These are phyloP conservation scores for Hypoxylon sp. DNA, from an alignment of 2,329 filamentous ascomycete genomes.

Conservation along the genomic window DNA sequence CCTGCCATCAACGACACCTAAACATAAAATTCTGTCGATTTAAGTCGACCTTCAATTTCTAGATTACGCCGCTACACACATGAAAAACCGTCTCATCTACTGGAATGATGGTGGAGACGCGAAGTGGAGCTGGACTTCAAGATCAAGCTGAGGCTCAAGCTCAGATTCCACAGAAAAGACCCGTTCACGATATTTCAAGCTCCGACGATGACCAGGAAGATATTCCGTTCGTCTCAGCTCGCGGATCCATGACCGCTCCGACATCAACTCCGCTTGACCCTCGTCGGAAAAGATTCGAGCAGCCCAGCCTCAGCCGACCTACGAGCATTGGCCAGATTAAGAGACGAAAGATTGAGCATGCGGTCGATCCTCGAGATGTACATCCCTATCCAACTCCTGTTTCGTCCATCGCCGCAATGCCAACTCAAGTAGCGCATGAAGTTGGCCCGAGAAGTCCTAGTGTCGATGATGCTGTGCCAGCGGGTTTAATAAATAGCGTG, in stretches of 20 bases:
- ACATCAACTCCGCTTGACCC: conserved; percentile 15
- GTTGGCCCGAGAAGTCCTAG: conserved; percentile 13
- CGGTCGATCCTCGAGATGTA: conserved; percentile 2
- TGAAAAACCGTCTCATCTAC: conserved; percentile 16
- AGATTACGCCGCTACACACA: not conserved
- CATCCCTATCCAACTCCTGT: conserved; percentile 18
- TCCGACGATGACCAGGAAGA: conserved; percentile 44
- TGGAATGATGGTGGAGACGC: conserved; percentile 35
- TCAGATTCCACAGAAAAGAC: conserved; percentile 6
- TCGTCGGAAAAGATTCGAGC: conserved; percentile 16
- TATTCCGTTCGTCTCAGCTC: conserved; percentile 42
- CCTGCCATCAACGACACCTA: not conserved
- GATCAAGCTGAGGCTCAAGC: conserved; percentile 7
- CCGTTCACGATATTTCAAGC: conserved; percentile 31
- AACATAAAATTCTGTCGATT: not conserved
- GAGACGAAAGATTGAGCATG: conserved; percentile 37
- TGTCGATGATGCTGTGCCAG: conserved; percentile 36
- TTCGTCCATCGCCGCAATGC: conserved; percentile 1
- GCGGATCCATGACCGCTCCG: conserved; percentile 26
- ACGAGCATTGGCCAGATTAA: conserved; percentile 19
- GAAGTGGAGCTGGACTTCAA: conserved; percentile 21
- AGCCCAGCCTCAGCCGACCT: not conserved
- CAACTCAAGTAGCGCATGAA: not conserved
- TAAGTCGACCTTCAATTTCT: not conserved
- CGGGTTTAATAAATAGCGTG: conserved; percentile 39